phyloP scores from a whole-genome alignment of 2,329 filamentous ascomycete genomes.

The Fusarium chuoi region DNA sequence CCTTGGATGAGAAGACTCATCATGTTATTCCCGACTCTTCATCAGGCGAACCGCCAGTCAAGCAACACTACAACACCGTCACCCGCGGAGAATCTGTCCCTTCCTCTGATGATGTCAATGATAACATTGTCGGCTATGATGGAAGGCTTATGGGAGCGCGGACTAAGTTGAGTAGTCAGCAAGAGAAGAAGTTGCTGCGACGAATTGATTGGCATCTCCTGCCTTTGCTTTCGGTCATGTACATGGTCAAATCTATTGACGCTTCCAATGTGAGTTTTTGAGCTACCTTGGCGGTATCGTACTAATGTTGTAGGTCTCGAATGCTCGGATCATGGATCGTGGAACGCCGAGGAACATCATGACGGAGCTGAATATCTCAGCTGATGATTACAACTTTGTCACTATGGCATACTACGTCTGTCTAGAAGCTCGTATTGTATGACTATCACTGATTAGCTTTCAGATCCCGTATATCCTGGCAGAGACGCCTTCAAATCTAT shows the following conservation, averaged over 20 bases:
- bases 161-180: not conserved
- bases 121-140: rapidly evolving
- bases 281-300: too few relatives aligned
- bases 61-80: not conserved
- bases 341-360: not conserved
- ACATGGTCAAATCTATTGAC: not conserved
- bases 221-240: not conserved
- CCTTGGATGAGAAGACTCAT: not conserved
- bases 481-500: rapidly evolving
- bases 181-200: not conserved
- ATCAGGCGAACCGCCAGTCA: rapidly evolving
- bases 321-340: not conserved
- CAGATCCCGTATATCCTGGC: not conserved
- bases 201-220: not conserved
- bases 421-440: rapidly evolving
- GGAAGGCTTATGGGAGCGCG: not conserved
- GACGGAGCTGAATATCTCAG: not conserved
- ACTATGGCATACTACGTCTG: not conserved
- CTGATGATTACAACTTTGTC: not conserved
- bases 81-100: not conserved
- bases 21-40: not conserved
- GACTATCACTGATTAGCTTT: rapidly evolving
- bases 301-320: not conserved
- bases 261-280: not conserved
- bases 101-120: rapidly evolving